A percentile compares a stretch with the other conserved stretches of the same genome.
phyloP scores from a whole-genome alignment of 345 rosid species.

The Laguncularia racemosa region DNA sequence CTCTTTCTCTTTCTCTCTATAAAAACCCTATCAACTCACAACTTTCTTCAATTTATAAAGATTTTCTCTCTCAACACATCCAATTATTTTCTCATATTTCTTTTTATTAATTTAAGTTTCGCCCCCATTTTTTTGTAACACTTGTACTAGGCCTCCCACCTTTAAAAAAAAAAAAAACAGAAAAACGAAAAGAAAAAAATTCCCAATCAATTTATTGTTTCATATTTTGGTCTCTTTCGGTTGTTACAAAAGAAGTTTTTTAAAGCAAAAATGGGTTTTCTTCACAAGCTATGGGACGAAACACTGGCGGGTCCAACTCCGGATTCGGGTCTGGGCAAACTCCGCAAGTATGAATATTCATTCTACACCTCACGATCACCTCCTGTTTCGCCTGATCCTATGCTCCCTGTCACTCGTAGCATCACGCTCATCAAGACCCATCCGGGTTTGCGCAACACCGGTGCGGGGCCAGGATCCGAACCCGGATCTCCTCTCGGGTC shows the following conservation, averaged over 20 bases:
- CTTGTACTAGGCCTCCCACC: slow-evolving; percentile 22
- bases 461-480: slow-evolving; percentile 25
- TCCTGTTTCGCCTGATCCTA: neutral
- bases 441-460: slow-evolving; percentile 18
- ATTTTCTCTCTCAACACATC: slow-evolving; percentile 3
- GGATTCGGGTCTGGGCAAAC: slow-evolving; percentile 9
- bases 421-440: slow-evolving; percentile 43
- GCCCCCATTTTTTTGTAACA: slow-evolving; percentile 40
- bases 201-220: too few species aligned
- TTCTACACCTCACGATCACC: slow-evolving; percentile 21
- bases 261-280: slow-evolving; percentile 12
- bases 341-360: slow-evolving; percentile 1
- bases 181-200: neutral
- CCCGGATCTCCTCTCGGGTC: slow-evolving; percentile 34
- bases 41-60: slow-evolving; percentile 1
- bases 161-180: neutral
- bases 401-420: slow-evolving; percentile 44
- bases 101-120: slow-evolving; percentile 20
- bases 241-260: slow-evolving; percentile 22
- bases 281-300: slow-evolving; percentile 16
- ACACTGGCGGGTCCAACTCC: slow-evolving; percentile 15
- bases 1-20: slow-evolving; percentile 9
- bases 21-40: slow-evolving; percentile 22
- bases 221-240: slow-evolving; percentile 21
- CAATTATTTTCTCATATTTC: slow-evolving; percentile 19